Evolutionary conservation across 441 rosid species (phyloP), one percentile per base, ranked within the genome.

Genomic region (Raphanus hybrid): DNA sequence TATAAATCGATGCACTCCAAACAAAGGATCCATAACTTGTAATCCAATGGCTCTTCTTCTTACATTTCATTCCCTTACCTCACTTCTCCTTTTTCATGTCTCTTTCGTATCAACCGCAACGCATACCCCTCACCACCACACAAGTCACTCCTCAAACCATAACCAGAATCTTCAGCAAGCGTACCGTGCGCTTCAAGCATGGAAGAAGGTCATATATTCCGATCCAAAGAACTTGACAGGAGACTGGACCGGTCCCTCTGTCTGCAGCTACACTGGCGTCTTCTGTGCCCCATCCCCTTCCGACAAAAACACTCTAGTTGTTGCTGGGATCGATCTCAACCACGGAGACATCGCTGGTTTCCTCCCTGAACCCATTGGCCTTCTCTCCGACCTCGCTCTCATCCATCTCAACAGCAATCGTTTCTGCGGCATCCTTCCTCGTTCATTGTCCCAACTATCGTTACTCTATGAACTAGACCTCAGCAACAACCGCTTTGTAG

Each of bases 341-440:
- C 84, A 62, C 6, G 89, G 79, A 15, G 88, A 92, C 75, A 84
- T 94, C 1, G 99, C 99, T 6, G 97, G 99, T 3, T 88, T 83
- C 82, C 86, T 94, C 5, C 97, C 99, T 0, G 79, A 78, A n/a
- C 86, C 92, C 80, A 48, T 94, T 43, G 96, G 97, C 79, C 91
- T 90, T 9, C 86, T 94, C 29, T 78, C 84, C 9, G 85, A 94
- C 69, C 84, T 92, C 5, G 86, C 94, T 43, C 89, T 94, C 73
- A 54, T 94, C 72, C 99, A 94, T 68, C 83, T 94, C 27, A 94
- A 90, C 41, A 90, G 92, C 84, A 94, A 94, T 75, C 87, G 97
- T 9, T 91, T 94, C 76, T 92, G 97, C 14, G 97, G 99, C 9
- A 85, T 85, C 54, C 69, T 94, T 68, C 89, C 92, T 26, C 81